Evolutionary conservation across 2,329 filamentous ascomycete genomes (phyloP).

Genomic region (Trichoderma semiorbis): DNA sequence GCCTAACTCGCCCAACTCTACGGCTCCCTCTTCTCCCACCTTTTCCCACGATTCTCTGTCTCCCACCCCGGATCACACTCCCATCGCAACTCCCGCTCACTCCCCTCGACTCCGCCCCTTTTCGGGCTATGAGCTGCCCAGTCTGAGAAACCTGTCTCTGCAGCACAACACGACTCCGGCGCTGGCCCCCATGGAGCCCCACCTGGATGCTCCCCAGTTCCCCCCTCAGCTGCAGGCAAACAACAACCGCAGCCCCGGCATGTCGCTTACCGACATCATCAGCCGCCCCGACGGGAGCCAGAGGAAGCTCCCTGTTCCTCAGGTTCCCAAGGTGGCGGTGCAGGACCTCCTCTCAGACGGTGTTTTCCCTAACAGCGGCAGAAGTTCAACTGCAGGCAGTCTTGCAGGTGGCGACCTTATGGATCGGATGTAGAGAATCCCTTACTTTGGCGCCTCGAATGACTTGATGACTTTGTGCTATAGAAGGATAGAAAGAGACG

Average conservation of each 20-base stretch:
- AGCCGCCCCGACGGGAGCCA: constrained; percentile 81
- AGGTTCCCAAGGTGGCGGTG: constrained; percentile 84
- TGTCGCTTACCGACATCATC: constrained; percentile 90
- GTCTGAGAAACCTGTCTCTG: constrained; percentile 65
- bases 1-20: constrained; percentile 92
- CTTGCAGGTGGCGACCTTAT: constrained; percentile 68
- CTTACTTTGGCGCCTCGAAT: constrained; percentile 29
- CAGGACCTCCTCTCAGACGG: constrained; percentile 74
- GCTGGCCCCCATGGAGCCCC: constrained; percentile 57
- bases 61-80: constrained; percentile 95
- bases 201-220: constrained; percentile 44
- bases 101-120: constrained; percentile 86
- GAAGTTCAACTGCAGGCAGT: constrained; percentile 74
- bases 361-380: constrained; percentile 67
- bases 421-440: constrained; percentile 46
- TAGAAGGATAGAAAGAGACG: constrained; percentile 40
- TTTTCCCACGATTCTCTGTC: constrained; percentile 95
- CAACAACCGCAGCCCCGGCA: constrained; percentile 56
- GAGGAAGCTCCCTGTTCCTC: constrained; percentile 85
- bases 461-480: constrained; percentile 39
- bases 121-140: constrained; percentile 75
- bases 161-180: constrained; percentile 53
- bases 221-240: constrained; percentile 51
- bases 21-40: constrained; percentile 90
- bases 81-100: constrained; percentile 92